Evolutionary conservation across 108 stramenopile genomes (phyloP).

Genomic region (Nitzschia palea): DNA sequence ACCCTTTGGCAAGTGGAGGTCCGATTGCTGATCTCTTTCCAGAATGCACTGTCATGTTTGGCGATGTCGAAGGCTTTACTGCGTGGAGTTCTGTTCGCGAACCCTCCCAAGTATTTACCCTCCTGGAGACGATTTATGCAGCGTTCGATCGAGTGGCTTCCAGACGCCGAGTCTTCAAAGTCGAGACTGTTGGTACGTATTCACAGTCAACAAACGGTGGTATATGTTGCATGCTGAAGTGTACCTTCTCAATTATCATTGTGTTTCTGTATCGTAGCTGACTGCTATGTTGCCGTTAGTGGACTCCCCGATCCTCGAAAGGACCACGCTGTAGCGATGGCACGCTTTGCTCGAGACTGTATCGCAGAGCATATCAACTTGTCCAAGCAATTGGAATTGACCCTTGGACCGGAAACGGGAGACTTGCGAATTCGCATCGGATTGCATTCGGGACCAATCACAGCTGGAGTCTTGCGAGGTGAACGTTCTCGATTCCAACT

Average conservation of each 20-base stretch:
- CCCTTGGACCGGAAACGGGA: conserved; percentile 1
- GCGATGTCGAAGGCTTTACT: neutral
- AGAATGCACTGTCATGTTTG: neutral
- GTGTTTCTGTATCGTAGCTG: neutral
- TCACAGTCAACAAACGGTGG: too few species aligned
- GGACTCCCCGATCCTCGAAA: conserved; percentile 14
- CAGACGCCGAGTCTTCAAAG: conserved; percentile 7
- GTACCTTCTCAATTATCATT: too few species aligned
- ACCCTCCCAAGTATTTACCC: conserved; percentile 6
- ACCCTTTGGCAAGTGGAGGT: neutral
- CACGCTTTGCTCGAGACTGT: conserved; percentile 17
- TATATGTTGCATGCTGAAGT: too few species aligned
- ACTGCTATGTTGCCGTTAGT: conserved; percentile 18
- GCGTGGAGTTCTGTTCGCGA: neutral
- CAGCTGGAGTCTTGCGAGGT: conserved; percentile 4
- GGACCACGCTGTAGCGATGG: conserved; percentile 21
- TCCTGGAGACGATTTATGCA: neutral
- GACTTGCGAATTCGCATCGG: conserved; percentile 1
- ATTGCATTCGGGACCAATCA: conserved; percentile 1
- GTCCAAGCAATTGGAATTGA: neutral
- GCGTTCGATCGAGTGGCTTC: neutral
- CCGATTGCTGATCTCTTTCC: neutral
- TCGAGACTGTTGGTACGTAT: conserved; percentile 14
- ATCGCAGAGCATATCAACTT: neutral
- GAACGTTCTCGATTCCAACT: conserved; percentile 33